phyloP scores from a whole-genome alignment of 306 rosid species.

The Ceratonia siliqua region DNA sequence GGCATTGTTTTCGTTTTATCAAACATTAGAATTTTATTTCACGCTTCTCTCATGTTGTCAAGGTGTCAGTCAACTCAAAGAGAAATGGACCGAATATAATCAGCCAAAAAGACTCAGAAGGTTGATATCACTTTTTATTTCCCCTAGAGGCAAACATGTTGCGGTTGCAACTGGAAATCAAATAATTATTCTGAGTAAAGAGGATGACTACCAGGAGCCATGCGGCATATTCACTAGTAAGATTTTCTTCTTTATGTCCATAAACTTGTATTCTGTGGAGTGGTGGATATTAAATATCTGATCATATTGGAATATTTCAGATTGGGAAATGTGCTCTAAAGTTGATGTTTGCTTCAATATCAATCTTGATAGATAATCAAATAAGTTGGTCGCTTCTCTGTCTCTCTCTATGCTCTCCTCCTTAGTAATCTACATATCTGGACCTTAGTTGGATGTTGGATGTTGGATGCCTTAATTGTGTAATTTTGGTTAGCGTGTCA shows the following conservation, averaged over 20 bases:
- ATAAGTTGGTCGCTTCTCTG: background rate
- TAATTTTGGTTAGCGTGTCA: background rate
- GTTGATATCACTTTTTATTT: conserved; percentile 67
- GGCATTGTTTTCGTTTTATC: background rate
- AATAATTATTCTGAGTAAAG: conserved; percentile 71
- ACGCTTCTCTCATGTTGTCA: conserved; percentile 24
- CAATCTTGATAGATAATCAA: background rate
- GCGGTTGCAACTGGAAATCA: conserved; percentile 92
- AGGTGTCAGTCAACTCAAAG: conserved; percentile 74
- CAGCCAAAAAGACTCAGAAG: conserved; percentile 61
- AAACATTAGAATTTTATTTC: background rate
- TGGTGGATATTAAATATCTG: conserved; percentile 8
- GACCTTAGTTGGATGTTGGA: background rate
- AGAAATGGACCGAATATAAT: conserved; percentile 67
- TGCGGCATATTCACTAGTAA: conserved; percentile 74
- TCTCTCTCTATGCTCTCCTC: background rate
- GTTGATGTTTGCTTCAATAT: background rate
- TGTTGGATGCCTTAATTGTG: background rate
- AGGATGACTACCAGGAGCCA: conserved; percentile 71
- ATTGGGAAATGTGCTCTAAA: background rate
- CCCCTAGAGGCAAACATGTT: conserved; percentile 69
- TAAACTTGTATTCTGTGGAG: background rate
- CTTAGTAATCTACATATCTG: background rate
- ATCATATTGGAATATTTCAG: background rate
- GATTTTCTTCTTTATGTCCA: conserved; percentile 19